Conservation (phyloP, 2,329 filamentous ascomycete species). For the Purpureocillium takamizusanense region DNA sequence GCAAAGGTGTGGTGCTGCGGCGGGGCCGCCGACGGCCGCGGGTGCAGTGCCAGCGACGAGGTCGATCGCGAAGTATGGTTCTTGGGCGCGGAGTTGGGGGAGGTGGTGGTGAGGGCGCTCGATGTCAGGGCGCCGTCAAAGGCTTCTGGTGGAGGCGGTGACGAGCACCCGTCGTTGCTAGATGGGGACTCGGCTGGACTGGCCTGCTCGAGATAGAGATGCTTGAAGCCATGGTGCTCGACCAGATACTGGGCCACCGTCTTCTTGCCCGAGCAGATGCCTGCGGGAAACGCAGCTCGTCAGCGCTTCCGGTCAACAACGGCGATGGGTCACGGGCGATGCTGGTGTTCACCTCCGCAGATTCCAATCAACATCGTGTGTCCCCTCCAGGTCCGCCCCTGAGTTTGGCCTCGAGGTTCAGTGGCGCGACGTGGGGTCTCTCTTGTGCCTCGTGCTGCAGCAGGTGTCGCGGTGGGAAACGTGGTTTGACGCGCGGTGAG, state of each 20-base stretch:
- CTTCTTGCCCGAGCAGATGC: conserved; percentile 87
- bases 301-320: too few relatives aligned
- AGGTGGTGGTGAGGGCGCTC: conserved; percentile 17
- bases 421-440: background rate
- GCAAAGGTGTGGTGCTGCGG: conserved; percentile 35
- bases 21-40: conserved; percentile 12
- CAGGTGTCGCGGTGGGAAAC: too few relatives aligned
- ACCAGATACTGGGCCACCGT: conserved; percentile 84
- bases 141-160: conserved; percentile 8
- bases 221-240: conserved; percentile 72
- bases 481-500: too few relatives aligned
- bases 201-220: conserved; percentile 47
- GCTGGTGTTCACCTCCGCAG: conserved; percentile 55
- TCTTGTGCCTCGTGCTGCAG: too few relatives aligned
- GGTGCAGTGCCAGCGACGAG: conserved; percentile 15
- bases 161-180: conserved; percentile 5
- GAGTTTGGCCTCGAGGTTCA: background rate
- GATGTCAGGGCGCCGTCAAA: conserved; percentile 15
- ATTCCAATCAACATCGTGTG: conserved; percentile 64
- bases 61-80: conserved; percentile 11
- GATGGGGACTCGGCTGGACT: conserved; percentile 1
- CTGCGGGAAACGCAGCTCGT: conserved; percentile 32
- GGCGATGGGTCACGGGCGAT: background rate
- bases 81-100: conserved; percentile 11
- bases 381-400: background rate